Conservation (phyloP, 495 filamentous ascomycete genomes). For the Cercophora samala region DNA sequence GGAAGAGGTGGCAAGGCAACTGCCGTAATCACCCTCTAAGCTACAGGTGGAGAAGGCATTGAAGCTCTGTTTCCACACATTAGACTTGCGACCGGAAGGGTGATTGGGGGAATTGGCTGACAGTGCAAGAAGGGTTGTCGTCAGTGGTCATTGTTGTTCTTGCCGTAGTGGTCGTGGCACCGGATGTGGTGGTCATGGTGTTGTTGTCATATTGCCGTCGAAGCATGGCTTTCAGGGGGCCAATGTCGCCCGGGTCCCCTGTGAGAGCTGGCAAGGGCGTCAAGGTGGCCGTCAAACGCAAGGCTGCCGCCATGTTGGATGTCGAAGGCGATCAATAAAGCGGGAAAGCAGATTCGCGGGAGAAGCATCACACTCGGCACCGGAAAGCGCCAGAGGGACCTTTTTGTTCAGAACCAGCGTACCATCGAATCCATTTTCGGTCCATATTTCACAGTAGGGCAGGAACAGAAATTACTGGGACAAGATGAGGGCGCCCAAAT, state of each 20-base stretch:
- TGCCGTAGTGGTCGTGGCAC: neutral
- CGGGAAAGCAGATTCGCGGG: neutral
- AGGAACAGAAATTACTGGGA: too few species aligned
- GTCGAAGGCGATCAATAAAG: neutral
- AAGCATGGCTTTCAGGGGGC: neutral
- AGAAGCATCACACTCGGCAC: neutral
- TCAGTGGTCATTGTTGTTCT: neutral
- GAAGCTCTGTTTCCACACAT: slow-evolving; percentile 16
- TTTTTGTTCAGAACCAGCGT: neutral
- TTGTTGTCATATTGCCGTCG: neutral
- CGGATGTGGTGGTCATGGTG: slow-evolving; percentile 3
- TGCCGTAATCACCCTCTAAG: slow-evolving; percentile 20
- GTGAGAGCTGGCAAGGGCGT: neutral
- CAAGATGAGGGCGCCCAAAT: neutral
- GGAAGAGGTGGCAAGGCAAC: slow-evolving; percentile 17
- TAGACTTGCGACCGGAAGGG: neutral
- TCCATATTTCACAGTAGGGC: neutral
- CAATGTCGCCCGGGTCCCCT: neutral
- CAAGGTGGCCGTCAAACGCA: neutral
- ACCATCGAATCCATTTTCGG: neutral
- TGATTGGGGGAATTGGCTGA: neutral
- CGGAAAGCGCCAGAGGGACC: neutral
- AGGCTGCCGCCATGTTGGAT: neutral
- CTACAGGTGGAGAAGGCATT: slow-evolving; percentile 28
- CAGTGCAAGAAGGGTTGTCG: neutral